These are phyloP conservation scores for Leccinum truebloodii DNA, from an alignment of 768 basidiomycete genomes.

Conservation along the genomic window DNA sequence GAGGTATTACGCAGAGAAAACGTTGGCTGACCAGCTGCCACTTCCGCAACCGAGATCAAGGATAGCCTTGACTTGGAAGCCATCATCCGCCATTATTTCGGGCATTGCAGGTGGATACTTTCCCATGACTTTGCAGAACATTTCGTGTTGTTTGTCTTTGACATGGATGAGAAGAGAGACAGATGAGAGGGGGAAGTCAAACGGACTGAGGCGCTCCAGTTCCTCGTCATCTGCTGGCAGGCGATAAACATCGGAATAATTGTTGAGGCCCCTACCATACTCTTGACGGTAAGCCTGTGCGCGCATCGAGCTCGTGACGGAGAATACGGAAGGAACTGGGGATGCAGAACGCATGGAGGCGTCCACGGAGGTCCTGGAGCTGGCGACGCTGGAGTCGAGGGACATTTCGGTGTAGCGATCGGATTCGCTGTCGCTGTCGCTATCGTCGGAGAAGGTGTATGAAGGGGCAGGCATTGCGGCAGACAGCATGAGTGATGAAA, in stretches of 20 bases:
- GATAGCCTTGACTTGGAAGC: conserved; percentile 57
- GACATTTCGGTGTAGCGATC: conserved; percentile 45
- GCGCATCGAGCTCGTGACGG: conserved; percentile 63
- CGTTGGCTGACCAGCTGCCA: conserved; percentile 61
- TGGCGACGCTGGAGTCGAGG: conserved; percentile 39
- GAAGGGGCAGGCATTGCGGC: conserved; percentile 17
- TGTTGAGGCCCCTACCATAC: conserved; percentile 71
- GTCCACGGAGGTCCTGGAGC: conserved; percentile 60
- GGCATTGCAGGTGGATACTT: conserved; percentile 62
- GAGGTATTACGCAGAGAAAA: not conserved
- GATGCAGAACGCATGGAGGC: conserved; percentile 63
- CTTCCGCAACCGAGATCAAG: conserved; percentile 82
- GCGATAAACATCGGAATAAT: conserved; percentile 76
- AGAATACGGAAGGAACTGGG: conserved; percentile 68
- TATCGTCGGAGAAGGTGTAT: conserved; percentile 38
- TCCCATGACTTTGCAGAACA: conserved; percentile 67
- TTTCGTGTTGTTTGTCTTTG: conserved; percentile 64
- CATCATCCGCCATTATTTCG: conserved; percentile 60
- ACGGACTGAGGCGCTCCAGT: conserved; percentile 63
- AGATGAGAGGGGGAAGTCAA: not conserved
- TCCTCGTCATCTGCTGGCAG: conserved; percentile 82
- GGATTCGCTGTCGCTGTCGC: conserved; percentile 52
- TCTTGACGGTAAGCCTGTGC: conserved; percentile 62
- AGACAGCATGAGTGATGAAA: conserved; percentile 10
- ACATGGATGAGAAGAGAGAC: conserved; percentile 13